Evolutionary conservation across 768 basidiomycete species (phyloP), one percentile per base, ranked within the genome.

Genomic region (Suillus americanus): DNA sequence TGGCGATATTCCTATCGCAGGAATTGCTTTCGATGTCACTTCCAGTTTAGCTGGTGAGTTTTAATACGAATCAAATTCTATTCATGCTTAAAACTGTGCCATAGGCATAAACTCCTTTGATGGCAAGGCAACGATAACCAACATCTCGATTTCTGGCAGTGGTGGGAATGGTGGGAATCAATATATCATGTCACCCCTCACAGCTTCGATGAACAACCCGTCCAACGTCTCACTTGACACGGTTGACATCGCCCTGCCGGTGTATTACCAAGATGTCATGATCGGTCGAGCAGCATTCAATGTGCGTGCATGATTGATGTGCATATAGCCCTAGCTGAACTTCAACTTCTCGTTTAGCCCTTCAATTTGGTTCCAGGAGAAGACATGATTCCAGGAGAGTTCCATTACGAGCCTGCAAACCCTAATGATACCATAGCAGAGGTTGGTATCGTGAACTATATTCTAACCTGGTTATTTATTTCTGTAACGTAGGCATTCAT

Each of bases 381-480:
- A 51, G 89, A 90, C 66, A 70, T 68, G 2, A 70, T 86, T 28
- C 60, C 79, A 0, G 79, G 87, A 3, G 87, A 90, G 69, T 91
- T 92, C 79, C 88, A 83, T 65, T 92, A 92, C 68, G 77, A 81
- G 67, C 89, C 90, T 1, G 79, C 80, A 12, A 73, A 90, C 72
- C 82, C 86, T 12, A 89, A 90, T 67, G 84, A 91, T 69, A 89
- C 89, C 5, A 75, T 79, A 28, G 89, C 90, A 3, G 85, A 86
- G 72, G 82, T 81, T 33, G 23, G 56, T 46, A 3, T 10, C 43
- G 3, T 23, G 23, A 12, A 33, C 33, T 46, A 30, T 12, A 38
- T 18, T 30, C 23, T 28, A 37, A 59, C 8, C 23, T 35, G 38
- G 23, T 35, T 54, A 37, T 33, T 41, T 51, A 41, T 25, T 18